Base-by-base conservation (phyloP, 2,329 filamentous ascomycete genomes). In the Cladorrhinum sp. region DNA sequence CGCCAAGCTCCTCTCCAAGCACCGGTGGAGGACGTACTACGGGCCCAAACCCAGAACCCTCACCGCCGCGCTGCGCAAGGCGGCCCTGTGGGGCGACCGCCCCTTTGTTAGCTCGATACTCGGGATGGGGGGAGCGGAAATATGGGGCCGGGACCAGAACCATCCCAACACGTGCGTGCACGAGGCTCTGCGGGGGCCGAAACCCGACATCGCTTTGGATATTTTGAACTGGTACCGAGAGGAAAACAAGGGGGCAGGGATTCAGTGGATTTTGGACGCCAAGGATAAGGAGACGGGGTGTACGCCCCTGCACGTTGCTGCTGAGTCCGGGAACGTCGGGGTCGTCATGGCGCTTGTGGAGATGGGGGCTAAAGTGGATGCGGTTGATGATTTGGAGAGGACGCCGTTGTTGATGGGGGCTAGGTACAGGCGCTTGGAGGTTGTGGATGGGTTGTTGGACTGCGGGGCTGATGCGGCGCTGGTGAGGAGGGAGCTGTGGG, bases 251-350 rank as follows among this genome's bases (percentile, higher is more conserved):
- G 18, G n/a, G 21, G 14, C 5, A 21, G 33, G 16, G 21, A 16
- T 21, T 7, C 10, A 42, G n/a, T 46, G 42, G 42, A 20, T 46
- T 9, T 21, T 42, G 18, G 42, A 39, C n/a, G 26, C n/a, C 12
- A 23, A 18, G 59, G 57, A 36, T 18, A 30, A 5, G n/a, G 33
- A 3, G 4, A 36, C 50, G 33, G 63, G 65, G 3, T 56, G 63
- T 42, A 67, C 65, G n/a, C 66, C 65, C 7, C 62, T 68, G 7
- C 66, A 68, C 48, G 10, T 68, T 28, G 66, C 65, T 5, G 66
- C 64, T 2, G 52, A 49, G 21, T 61, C 52, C 3, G 60, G 60
- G 10, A 55, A 55, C 3, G 36, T 55, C 16, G 52, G 57, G 5
- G 49, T 61, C 7, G 55, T 58, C 16, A 16, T 33, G 20, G 55